phyloP scores from a whole-genome alignment of 805 yeast species.

The Saturnispora quitensis region DNA sequence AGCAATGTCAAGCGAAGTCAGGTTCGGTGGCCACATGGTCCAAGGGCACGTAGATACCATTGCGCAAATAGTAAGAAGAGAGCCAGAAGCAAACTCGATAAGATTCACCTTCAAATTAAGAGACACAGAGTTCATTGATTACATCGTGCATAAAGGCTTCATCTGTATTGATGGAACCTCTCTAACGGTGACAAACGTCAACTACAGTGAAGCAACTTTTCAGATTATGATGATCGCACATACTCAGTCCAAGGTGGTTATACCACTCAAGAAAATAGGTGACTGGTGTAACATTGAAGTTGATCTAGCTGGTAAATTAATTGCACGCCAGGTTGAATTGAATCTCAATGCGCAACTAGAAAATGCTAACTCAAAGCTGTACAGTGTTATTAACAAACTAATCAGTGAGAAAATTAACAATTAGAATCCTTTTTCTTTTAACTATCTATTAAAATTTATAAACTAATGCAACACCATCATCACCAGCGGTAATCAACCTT shows the following conservation, averaged over 20 bases:
- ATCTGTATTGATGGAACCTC: constrained; percentile 91
- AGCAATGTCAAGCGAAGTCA: constrained; percentile 69
- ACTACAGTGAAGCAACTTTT: constrained; percentile 48
- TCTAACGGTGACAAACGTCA: constrained; percentile 75
- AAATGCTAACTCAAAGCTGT: constrained; percentile 41
- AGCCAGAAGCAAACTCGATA: constrained; percentile 66
- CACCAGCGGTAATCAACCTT: constrained; percentile 85
- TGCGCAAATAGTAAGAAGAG: constrained; percentile 49
- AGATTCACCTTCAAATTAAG: constrained; percentile 65
- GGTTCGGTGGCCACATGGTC: constrained; percentile 96
- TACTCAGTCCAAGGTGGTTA: constrained; percentile 72
- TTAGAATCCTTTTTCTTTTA: not conserved
- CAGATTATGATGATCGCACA: constrained; percentile 87
- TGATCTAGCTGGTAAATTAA: constrained; percentile 84
- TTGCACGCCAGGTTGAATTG: constrained; percentile 72
- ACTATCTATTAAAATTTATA: constrained; percentile 25
- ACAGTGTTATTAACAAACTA: constrained; percentile 37
- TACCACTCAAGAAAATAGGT: constrained; percentile 57
- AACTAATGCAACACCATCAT: constrained; percentile 86
- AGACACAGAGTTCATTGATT: constrained; percentile 52
- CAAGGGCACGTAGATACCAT: constrained; percentile 96
- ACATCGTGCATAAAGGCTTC: constrained; percentile 92
- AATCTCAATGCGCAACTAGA: constrained; percentile 46
- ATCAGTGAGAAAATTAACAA: constrained; percentile 34
- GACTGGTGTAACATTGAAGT: constrained; percentile 83